A percentile compares a stretch with the other conserved stretches of the same genome.
These are phyloP conservation scores for Niebla homalea DNA, from an alignment of 495 filamentous ascomycete species.

Conservation along the genomic window DNA sequence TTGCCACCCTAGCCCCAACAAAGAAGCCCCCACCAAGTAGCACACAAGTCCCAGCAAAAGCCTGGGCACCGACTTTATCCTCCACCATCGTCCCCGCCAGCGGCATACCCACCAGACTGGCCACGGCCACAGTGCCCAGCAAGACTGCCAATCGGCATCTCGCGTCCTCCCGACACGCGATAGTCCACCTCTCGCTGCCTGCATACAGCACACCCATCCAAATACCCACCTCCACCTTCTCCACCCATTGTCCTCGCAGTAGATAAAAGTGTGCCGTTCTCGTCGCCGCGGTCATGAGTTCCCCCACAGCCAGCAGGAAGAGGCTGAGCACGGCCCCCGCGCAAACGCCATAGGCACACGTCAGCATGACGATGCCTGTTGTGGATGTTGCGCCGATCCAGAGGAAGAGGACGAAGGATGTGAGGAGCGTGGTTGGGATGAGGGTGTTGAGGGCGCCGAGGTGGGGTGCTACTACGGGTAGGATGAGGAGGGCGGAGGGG, in stretches of 20 bases:
- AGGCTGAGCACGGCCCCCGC: constrained; percentile 57
- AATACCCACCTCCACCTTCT: not conserved
- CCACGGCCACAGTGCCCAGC: constrained; percentile 47
- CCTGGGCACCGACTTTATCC: constrained; percentile 44
- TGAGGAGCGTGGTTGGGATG: constrained; percentile 38
- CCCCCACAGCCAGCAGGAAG: constrained; percentile 35
- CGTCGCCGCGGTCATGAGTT: constrained; percentile 24
- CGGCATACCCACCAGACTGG: constrained; percentile 55
- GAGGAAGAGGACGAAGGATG: constrained; percentile 40
- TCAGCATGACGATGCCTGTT: constrained; percentile 43
- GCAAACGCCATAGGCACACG: constrained; percentile 47
- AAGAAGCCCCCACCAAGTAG: constrained; percentile 1
- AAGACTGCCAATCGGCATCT: constrained; percentile 45
- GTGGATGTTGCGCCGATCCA: constrained; percentile 48
- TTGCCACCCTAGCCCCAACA: constrained; percentile 3
- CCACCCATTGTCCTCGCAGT: not conserved
- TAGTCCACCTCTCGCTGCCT: constrained; percentile 53
- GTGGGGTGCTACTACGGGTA: constrained; percentile 47
- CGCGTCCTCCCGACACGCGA: constrained; percentile 37
- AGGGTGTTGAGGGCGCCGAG: constrained; percentile 52
- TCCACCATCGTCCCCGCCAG: constrained; percentile 38
- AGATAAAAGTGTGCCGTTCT: constrained; percentile 2
- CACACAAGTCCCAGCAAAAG: constrained; percentile 25
- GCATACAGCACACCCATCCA: constrained; percentile 34
- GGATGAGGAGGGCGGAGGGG: constrained; percentile 50